phyloP scores from a whole-genome alignment of 495 filamentous ascomycete species.

The Mycothermus thermophilus region DNA sequence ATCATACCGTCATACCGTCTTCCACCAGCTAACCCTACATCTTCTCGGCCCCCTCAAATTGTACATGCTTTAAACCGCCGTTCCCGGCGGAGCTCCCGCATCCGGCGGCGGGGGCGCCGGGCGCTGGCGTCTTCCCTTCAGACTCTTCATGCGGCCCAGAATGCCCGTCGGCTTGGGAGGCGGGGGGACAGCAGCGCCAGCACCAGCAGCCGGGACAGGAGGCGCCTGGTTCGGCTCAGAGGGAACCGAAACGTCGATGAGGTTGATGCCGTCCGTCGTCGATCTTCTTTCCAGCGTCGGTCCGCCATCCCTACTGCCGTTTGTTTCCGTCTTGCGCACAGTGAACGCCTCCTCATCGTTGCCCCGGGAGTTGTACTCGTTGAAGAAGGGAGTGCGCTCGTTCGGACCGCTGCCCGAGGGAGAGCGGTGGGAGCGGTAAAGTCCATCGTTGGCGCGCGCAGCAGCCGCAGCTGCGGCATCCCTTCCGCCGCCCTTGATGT shows the following conservation, averaged over 20 bases:
- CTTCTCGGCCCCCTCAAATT: background rate
- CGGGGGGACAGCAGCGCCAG: too few species aligned
- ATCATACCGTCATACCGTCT: background rate
- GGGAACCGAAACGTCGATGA: slow-evolving; percentile 20
- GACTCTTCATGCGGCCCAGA: slow-evolving; percentile 73
- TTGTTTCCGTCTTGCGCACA: slow-evolving; percentile 27
- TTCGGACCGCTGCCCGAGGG: slow-evolving; percentile 41
- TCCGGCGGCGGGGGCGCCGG: slow-evolving; percentile 18
- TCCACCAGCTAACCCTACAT: background rate
- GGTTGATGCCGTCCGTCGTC: slow-evolving; percentile 48
- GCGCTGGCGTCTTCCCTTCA: slow-evolving; percentile 47
- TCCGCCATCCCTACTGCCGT: slow-evolving; percentile 37
- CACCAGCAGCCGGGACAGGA: background rate
- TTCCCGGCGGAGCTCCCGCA: slow-evolving; percentile 12
- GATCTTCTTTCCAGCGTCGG: slow-evolving; percentile 49
- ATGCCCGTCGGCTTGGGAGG: slow-evolving; percentile 38
- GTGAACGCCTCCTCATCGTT: slow-evolving; percentile 30
- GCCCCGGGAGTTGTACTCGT: slow-evolving; percentile 45
- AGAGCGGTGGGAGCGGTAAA: slow-evolving; percentile 22
- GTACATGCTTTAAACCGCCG: slow-evolving; percentile 15
- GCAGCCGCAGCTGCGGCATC: slow-evolving; percentile 39
- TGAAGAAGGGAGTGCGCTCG: slow-evolving; percentile 76
- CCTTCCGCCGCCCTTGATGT: slow-evolving; percentile 44
- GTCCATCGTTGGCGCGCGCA: slow-evolving; percentile 37
- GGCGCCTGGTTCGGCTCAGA: slow-evolving; percentile 16